Conservation (phyloP, 805 yeast genomes). For the Yamadazyma nakazawae region DNA sequence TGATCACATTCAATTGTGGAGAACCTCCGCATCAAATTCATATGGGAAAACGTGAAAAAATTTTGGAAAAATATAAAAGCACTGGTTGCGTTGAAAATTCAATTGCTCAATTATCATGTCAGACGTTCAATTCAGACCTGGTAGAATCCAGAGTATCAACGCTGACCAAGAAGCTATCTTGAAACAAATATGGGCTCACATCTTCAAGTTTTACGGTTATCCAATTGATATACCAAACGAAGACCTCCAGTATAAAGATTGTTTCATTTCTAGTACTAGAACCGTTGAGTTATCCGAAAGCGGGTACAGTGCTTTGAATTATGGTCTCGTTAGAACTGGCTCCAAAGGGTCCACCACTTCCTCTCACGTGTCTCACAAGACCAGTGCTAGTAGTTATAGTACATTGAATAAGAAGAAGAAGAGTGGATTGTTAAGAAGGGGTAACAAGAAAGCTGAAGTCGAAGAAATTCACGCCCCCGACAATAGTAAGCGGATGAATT, state of each 20-base stretch:
- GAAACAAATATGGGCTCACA: constrained; percentile 70
- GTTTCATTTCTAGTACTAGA: constrained; percentile 29
- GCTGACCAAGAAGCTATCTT: constrained; percentile 58
- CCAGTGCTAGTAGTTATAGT: constrained; percentile 20
- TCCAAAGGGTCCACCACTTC: constrained; percentile 24
- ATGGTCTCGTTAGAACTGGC: constrained; percentile 20
- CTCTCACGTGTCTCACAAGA: constrained; percentile 24
- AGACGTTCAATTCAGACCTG: constrained; percentile 28
- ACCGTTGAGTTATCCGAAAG: constrained; percentile 14
- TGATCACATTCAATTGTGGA: not conserved
- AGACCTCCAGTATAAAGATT: constrained; percentile 27
- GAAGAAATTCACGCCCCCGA: constrained; percentile 13
- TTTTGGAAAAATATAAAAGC: not conserved
- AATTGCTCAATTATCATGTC: constrained; percentile 1
- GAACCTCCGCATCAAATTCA: constrained; percentile 8
- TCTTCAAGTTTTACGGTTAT: constrained; percentile 59
- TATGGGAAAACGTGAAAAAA: constrained; percentile 6
- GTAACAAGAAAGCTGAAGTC: constrained; percentile 7
- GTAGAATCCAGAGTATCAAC: constrained; percentile 35
- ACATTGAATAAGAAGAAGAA: constrained; percentile 27
- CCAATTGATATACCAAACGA: constrained; percentile 25
- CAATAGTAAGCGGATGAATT: constrained; percentile 25
- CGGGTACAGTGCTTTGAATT: constrained; percentile 13
- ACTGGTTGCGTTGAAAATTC: not conserved
- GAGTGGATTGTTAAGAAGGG: constrained; percentile 14